Base-by-base conservation (phyloP, 805 yeast genomes). In the Candida sithepensis region DNA sequence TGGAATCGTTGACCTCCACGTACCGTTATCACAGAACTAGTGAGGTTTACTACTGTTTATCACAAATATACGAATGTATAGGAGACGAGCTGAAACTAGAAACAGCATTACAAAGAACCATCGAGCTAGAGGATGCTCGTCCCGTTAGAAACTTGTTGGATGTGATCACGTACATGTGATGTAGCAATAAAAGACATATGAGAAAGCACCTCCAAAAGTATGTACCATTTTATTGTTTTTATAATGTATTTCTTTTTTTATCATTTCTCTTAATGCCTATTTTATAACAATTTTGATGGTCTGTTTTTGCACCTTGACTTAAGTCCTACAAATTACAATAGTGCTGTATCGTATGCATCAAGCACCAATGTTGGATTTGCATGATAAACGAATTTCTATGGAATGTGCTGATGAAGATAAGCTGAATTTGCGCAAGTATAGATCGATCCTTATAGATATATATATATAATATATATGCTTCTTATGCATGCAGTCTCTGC, bases 41-140 rank as follows among this genome's bases (percentile, higher is more conserved):
- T 2, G 96, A 88, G 62, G 72, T 84, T 12, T 85, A 91, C 85
- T 84, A 80, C 77, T 75, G 76, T 46, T 68, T 87, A 48, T 78
- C 88, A 2, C 65, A 73, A 53, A 74, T 86, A 20, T 85, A 85
- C 60, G 90, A 83, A 52, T 66, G 77, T 42, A 81, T 77, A 40
- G 86, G 83, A 49, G 73, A 73, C 50, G 50, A 64, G 10, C 65
- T 70, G 19, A 63, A 67, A 33, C 71, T 78, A 50, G 75, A 75
- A 26, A 59, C 69, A 22, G 70, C 83, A 8, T 67, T 86, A 47
- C 78, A 88, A 82, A 77, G 69, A 55, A 76, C 86, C 63, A 77
- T 87, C 12, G 81, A 78, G 54, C 70, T 83, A 51, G 88, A 82
- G 57, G 85, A 82, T 53, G 59, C 61, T 5, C 70, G 84, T 44